Evolutionary conservation across 2,329 filamentous ascomycete species (phyloP), one percentile per base, ranked within the genome.

Genomic region (Penicillium sp.): DNA sequence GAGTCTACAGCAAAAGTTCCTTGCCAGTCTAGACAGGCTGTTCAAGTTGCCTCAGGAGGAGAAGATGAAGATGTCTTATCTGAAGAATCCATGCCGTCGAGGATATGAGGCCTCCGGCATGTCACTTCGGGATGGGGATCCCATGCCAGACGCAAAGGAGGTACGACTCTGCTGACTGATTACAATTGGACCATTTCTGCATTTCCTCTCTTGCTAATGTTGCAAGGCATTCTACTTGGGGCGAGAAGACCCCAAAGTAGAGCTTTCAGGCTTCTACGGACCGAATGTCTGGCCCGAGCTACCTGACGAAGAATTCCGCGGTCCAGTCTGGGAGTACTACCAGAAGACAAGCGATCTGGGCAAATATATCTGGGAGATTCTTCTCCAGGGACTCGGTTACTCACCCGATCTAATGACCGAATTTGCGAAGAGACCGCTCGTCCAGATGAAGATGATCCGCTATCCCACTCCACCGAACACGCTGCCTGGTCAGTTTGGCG

Each of bases 11-110:
- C 47, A 65, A 11, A 53, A 53, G 1, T 63, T 69, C 5, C 64
- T 77, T 44, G 48, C 63, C 11, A 60, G 63, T 1, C 62, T 68
- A 9, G 64, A 69, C 47, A 60, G 56, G n/a, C 68, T 79, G 50
- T 79, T 80, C 49, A 58, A 62, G 7, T 62, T 78, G 7, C 45
- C 55, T 1, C 32, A 33, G 7, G 47, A 54, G 11, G 43, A 53
- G 19, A 58, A 57, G 36, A 25, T 39, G 21, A 35, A 51, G 17
- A 44, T 51, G 17, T 58, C 55, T 4, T 47, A 53, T 21, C 33
- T 50, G 18, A 45, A 59, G 26, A 57, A 47, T 16, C 37, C 41
- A 4, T 51, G 48, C 30, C 50, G 50, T 19, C 46, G 59, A 2
- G 59, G 59, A 1, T 60, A 59, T 33, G 57, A 62, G 35, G 45